Conservation (phyloP, 805 yeast genomes). For the Yamadazyma scolyti region DNA sequence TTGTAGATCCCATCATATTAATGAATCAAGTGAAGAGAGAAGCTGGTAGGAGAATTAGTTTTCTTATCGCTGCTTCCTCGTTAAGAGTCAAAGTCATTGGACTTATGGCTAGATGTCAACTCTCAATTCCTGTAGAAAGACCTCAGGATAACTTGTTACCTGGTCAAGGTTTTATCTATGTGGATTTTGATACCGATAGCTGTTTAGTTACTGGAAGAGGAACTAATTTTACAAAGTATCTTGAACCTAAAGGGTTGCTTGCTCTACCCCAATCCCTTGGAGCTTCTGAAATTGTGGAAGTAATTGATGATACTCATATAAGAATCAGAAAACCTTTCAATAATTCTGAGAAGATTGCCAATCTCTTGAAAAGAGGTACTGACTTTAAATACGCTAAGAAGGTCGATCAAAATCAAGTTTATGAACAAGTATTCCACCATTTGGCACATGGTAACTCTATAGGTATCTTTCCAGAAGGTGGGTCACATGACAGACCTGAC, state of each 20-base stretch:
- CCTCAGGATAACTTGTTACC: slow-evolving; percentile 79
- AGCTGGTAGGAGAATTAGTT: slow-evolving; percentile 67
- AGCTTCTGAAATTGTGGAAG: slow-evolving; percentile 62
- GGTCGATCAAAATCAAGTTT: slow-evolving; percentile 83
- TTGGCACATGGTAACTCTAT: slow-evolving; percentile 75
- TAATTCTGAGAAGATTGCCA: slow-evolving; percentile 41
- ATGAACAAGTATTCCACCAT: slow-evolving; percentile 80
- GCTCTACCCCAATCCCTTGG: slow-evolving; percentile 80
- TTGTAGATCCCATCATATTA: slow-evolving; percentile 75
- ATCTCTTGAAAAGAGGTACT: slow-evolving; percentile 49
- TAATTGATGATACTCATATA: slow-evolving; percentile 71
- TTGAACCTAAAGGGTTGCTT: slow-evolving; percentile 61
- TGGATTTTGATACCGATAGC: slow-evolving; percentile 52
- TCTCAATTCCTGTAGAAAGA: slow-evolving; percentile 87
- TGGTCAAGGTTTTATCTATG: slow-evolving; percentile 63
- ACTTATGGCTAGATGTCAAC: slow-evolving; percentile 65
- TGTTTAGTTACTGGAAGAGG: slow-evolving; percentile 57
- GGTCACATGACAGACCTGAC: slow-evolving; percentile 93
- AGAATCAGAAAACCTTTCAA: slow-evolving; percentile 66
- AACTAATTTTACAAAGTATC: slow-evolving; percentile 63
- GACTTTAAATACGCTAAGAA: slow-evolving; percentile 71
- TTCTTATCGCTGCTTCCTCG: slow-evolving; percentile 82
- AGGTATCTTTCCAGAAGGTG: slow-evolving; percentile 98
- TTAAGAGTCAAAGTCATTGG: slow-evolving; percentile 68
- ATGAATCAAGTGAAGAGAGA: slow-evolving; percentile 75